These are phyloP conservation scores for Acorus calamus DNA, from an alignment of 106 monocot genomes.

Conservation along the genomic window DNA sequence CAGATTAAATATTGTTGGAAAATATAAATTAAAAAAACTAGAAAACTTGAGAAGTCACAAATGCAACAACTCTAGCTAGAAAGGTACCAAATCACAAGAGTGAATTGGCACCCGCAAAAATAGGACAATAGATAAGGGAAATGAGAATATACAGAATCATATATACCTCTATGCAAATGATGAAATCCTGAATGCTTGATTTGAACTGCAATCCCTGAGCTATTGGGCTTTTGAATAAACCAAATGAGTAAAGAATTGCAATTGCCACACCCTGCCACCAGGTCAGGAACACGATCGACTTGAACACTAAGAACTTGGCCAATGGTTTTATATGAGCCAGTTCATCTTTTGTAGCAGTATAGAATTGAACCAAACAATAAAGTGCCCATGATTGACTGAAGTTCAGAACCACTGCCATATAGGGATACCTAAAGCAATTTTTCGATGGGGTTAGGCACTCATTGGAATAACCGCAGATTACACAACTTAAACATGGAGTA, in stretches of 20 bases:
- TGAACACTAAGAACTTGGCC: slow-evolving; percentile 81
- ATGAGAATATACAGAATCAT: neutral
- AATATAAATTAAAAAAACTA: too few species aligned
- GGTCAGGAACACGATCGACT: slow-evolving; percentile 89
- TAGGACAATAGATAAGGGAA: too few species aligned
- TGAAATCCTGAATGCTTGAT: slow-evolving; percentile 87
- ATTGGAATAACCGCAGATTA: too few species aligned
- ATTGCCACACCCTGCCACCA: slow-evolving; percentile 98
- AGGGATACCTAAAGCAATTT: slow-evolving; percentile 56
- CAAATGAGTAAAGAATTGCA: slow-evolving; percentile 63
- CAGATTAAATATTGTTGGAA: too few species aligned
- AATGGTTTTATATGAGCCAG: slow-evolving; percentile 71
- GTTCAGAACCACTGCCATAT: slow-evolving; percentile 80
- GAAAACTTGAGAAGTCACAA: too few species aligned
- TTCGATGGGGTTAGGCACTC: too few species aligned
- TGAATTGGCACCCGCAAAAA: too few species aligned
- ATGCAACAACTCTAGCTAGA: too few species aligned
- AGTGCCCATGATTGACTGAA: slow-evolving; percentile 96
- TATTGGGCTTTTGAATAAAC: slow-evolving; percentile 74
- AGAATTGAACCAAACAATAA: slow-evolving; percentile 86
- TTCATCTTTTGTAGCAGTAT: slow-evolving; percentile 74
- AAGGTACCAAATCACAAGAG: too few species aligned
- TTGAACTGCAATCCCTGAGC: slow-evolving; percentile 75
- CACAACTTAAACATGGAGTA: too few species aligned
- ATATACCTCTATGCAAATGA: slow-evolving; percentile 97